These are phyloP conservation scores for Debaryomycetaceae sp. DNA, from an alignment of 1,139 yeast genomes.

Conservation along the genomic window DNA sequence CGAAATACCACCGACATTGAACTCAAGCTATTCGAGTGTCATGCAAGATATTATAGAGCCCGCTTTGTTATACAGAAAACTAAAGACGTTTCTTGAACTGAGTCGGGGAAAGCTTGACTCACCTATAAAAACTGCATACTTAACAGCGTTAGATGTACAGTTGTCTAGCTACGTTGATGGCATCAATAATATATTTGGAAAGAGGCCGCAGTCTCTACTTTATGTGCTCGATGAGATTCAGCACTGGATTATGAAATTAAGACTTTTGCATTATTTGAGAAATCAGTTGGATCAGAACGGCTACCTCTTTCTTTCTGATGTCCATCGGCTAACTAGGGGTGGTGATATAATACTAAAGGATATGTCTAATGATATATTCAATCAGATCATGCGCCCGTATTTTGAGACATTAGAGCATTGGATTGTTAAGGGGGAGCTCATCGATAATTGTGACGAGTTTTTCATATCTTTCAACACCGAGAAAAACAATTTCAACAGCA, in stretches of 20 bases:
- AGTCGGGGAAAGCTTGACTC: constrained; percentile 31
- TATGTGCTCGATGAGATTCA: constrained; percentile 44
- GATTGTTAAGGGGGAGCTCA: constrained; percentile 66
- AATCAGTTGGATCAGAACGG: constrained; percentile 42
- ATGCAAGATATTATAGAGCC: constrained; percentile 65
- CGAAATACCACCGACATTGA: constrained; percentile 50
- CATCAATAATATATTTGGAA: constrained; percentile 49
- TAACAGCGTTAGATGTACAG: constrained; percentile 52
- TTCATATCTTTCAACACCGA: constrained; percentile 48
- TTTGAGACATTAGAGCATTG: constrained; percentile 60
- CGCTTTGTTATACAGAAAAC: constrained; percentile 58
- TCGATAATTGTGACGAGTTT: constrained; percentile 59
- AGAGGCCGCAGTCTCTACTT: constrained; percentile 28
- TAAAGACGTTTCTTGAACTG: constrained; percentile 31
- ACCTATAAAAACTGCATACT: constrained; percentile 62
- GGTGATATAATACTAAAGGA: constrained; percentile 57
- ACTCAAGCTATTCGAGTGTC: constrained; percentile 56
- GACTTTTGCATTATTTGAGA: constrained; percentile 51
- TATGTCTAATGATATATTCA: constrained; percentile 45
- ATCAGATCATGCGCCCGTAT: constrained; percentile 56
- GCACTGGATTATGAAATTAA: constrained; percentile 50
- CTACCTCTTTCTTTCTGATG: constrained; percentile 52
- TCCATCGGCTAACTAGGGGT: constrained; percentile 51
- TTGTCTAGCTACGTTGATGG: constrained; percentile 52
- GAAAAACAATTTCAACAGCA: constrained; percentile 32